Evolutionary conservation across 1,284 basidiomycete species (phyloP).

Genomic region (Austroboletus sp.): DNA sequence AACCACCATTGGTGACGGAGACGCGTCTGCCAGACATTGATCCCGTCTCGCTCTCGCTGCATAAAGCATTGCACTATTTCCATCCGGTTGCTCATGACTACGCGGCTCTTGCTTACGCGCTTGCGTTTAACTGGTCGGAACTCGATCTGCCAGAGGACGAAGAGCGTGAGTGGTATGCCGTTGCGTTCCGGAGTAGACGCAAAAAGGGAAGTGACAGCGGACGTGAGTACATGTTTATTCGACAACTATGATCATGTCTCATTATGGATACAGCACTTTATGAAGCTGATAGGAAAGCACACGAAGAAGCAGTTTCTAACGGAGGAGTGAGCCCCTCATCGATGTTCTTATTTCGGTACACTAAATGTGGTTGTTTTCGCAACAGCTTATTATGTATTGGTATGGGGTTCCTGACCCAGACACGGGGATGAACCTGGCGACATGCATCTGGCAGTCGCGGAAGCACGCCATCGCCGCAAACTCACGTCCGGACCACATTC

Average conservation of each 20-base stretch:
- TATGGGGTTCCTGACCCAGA: slow-evolving; percentile 75
- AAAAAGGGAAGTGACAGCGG: slow-evolving; percentile 61
- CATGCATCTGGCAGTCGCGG: slow-evolving; percentile 91
- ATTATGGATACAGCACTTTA: slow-evolving; percentile 56
- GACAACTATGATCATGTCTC: slow-evolving; percentile 8
- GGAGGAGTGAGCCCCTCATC: slow-evolving; percentile 57
- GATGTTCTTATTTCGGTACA: background rate
- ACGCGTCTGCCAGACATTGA: slow-evolving; percentile 79
- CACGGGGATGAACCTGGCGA: slow-evolving; percentile 81
- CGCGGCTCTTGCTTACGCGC: slow-evolving; percentile 54
- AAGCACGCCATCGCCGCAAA: slow-evolving; percentile 76
- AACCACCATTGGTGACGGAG: slow-evolving; percentile 53
- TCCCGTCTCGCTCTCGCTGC: slow-evolving; percentile 73
- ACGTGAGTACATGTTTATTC: slow-evolving; percentile 35
- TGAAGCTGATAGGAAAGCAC: slow-evolving; percentile 76
- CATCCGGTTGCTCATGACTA: slow-evolving; percentile 57
- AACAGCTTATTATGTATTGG: slow-evolving; percentile 77
- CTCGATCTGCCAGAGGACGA: slow-evolving; percentile 60
- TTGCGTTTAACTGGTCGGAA: slow-evolving; percentile 84
- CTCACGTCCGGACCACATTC: slow-evolving; percentile 70
- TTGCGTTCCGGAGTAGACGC: slow-evolving; percentile 79
- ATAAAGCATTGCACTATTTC: slow-evolving; percentile 78
- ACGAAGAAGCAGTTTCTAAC: slow-evolving; percentile 83
- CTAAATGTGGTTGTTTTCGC: slow-evolving; percentile 7
- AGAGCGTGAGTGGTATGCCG: slow-evolving; percentile 84